phyloP scores from a whole-genome alignment of 78 protist genomes.

The Guillardia theta region DNA sequence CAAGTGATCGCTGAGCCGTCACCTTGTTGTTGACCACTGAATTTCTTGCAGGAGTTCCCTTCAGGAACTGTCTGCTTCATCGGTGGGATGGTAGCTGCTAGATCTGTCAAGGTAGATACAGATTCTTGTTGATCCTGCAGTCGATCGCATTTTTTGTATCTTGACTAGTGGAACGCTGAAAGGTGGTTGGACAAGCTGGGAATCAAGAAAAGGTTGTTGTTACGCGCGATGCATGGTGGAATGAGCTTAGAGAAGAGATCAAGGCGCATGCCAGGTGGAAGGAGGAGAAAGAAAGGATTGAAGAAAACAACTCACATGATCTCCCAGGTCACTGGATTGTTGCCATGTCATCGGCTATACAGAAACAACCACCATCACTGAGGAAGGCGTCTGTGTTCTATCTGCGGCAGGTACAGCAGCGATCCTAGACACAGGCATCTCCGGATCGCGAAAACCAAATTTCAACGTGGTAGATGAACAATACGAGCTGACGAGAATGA shows the following conservation, averaged over 20 bases:
- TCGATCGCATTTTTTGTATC: background rate
- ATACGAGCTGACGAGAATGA: no score
- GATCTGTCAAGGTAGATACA: slow-evolving; percentile 30
- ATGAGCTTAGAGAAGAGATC: slow-evolving; percentile 76
- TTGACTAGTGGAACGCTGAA: background rate
- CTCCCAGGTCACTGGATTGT: slow-evolving; percentile 22
- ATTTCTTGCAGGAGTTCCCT: background rate
- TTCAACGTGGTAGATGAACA: no score
- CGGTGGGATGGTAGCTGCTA: slow-evolving; percentile 55
- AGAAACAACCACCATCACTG: slow-evolving; percentile 65
- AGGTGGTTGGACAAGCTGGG: background rate
- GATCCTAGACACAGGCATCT: background rate
- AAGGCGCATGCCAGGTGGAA: background rate
- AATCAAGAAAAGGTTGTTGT: background rate
- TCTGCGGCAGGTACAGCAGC: slow-evolving; percentile 59
- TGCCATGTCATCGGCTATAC: slow-evolving; percentile 73
- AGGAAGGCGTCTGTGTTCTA: slow-evolving; percentile 26
- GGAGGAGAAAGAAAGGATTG: no score
- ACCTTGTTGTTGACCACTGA: no score
- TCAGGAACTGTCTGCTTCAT: background rate
- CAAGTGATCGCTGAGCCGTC: background rate
- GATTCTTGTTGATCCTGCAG: background rate
- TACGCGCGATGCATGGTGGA: slow-evolving; percentile 83
- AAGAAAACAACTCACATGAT: no score
- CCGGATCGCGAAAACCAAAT: background rate